phyloP scores from a whole-genome alignment of 75 land plant species.

The Cupressus sempervirens region DNA sequence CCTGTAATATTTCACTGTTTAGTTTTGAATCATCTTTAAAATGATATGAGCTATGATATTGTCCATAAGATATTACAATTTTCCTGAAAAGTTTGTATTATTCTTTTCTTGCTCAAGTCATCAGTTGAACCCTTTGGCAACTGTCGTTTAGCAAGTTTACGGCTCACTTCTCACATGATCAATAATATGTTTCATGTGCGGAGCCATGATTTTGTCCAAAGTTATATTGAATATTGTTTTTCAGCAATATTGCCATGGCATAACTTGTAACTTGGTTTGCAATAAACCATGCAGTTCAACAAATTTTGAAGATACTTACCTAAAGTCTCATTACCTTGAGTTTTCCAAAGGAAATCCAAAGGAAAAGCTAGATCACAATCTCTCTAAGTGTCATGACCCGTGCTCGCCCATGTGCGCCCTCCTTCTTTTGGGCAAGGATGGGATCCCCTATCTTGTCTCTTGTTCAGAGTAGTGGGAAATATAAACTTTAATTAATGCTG shows the following conservation, averaged over 20 bases:
- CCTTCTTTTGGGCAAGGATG: no score
- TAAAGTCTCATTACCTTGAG: background rate
- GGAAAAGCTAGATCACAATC: background rate
- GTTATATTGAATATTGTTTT: background rate
- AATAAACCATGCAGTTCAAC: background rate
- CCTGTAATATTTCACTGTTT: background rate
- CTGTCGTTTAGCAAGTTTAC: background rate
- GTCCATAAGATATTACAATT: background rate
- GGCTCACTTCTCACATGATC: background rate
- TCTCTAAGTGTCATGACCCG: no score
- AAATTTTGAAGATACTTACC: background rate
- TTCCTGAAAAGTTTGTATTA: background rate
- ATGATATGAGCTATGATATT: background rate
- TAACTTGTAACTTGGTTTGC: background rate
- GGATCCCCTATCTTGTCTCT: no score
- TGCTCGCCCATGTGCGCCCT: no score
- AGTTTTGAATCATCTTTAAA: background rate
- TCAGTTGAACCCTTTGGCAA: background rate
- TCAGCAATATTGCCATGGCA: background rate
- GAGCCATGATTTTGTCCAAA: background rate
- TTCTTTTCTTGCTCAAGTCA: background rate
- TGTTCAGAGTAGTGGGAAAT: no score
- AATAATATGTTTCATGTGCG: background rate
- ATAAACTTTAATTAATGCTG: no score
- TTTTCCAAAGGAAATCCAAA: no score